Evolutionary conservation across 371 early-diverging fungal species (phyloP).

Genomic region (Lichtheimia ramosa): DNA sequence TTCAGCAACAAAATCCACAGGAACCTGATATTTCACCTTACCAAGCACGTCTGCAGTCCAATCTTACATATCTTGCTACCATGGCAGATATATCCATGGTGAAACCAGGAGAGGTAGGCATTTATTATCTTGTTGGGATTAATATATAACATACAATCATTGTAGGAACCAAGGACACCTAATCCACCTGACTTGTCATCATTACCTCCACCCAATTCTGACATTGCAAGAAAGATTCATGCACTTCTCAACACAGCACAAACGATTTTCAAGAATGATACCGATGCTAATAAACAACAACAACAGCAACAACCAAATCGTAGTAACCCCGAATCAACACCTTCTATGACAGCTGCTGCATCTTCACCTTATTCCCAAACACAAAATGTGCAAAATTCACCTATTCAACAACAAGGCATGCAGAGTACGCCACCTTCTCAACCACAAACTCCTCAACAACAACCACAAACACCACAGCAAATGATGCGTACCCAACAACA

Average conservation of each 20-base stretch:
- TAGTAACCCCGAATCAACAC: too few relatives aligned
- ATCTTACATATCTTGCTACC: constrained; percentile 54
- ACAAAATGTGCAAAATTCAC: background rate
- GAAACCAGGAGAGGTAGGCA: constrained; percentile 47
- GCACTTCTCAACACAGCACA: constrained; percentile 31
- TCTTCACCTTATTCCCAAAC: constrained; percentile 1
- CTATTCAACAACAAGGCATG: constrained; percentile 17
- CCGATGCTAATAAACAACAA: constrained; percentile 14
- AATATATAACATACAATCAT: background rate
- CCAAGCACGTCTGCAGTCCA: constrained; percentile 52
- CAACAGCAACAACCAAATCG: constrained; percentile 12
- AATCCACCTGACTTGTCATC: constrained; percentile 42
- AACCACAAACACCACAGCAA: constrained; percentile 14
- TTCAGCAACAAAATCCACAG: constrained; percentile 32
- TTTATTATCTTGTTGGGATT: background rate
- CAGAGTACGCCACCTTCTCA: constrained; percentile 12
- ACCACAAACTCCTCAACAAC: constrained; percentile 15
- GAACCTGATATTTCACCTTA: constrained; percentile 47
- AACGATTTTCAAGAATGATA: constrained; percentile 21
- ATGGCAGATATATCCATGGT: constrained; percentile 57
- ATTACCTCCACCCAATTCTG: constrained; percentile 38
- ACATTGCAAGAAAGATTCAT: constrained; percentile 34
- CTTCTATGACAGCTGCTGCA: background rate
- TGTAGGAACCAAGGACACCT: constrained; percentile 32
- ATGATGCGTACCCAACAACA: constrained; percentile 4